phyloP scores from a whole-genome alignment of 1,284 basidiomycete species.

The Papiliotrema laurentii region DNA sequence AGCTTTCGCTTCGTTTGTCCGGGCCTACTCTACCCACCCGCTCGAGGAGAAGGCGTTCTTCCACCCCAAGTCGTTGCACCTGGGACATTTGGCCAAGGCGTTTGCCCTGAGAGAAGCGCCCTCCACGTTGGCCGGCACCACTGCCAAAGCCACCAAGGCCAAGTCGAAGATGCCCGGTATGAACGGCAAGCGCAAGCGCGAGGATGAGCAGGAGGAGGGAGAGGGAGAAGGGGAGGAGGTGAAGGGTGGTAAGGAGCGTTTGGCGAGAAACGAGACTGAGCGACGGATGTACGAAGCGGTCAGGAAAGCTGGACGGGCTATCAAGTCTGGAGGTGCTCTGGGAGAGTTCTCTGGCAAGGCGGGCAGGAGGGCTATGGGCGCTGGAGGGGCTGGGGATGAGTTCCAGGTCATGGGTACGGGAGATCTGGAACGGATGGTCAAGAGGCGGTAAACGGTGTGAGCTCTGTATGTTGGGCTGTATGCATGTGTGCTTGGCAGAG shows the following conservation, averaged over 20 bases:
- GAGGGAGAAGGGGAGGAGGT: conserved; percentile 50
- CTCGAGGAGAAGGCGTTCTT: conserved; percentile 92
- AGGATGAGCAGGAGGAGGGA: conserved; percentile 42
- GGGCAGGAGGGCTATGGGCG: conserved; percentile 49
- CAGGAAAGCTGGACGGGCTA: conserved; percentile 72
- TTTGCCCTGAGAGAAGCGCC: conserved; percentile 95
- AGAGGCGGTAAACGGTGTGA: conserved; percentile 11
- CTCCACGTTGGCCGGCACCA: conserved; percentile 53
- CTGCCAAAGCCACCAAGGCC: conserved; percentile 16
- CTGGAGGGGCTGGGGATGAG: conserved; percentile 53
- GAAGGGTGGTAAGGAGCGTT: conserved; percentile 37
- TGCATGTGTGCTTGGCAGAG: no score
- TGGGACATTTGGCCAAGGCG: conserved; percentile 94
- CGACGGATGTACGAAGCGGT: conserved; percentile 83
- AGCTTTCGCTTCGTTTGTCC: conserved; percentile 86
- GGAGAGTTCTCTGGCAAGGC: conserved; percentile 62
- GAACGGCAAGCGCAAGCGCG: conserved; percentile 44
- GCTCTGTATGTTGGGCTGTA: background rate
- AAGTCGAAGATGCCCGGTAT: conserved; percentile 15
- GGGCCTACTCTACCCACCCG: conserved; percentile 97
- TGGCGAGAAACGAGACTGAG: conserved; percentile 59
- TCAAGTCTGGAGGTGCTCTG: conserved; percentile 75
- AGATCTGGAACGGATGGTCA: conserved; percentile 62
- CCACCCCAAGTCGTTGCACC: conserved; percentile 86
- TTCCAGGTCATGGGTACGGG: conserved; percentile 73